Conservation (phyloP, 495 filamentous ascomycete genomes). For the Staphylotrichum longicolle region DNA sequence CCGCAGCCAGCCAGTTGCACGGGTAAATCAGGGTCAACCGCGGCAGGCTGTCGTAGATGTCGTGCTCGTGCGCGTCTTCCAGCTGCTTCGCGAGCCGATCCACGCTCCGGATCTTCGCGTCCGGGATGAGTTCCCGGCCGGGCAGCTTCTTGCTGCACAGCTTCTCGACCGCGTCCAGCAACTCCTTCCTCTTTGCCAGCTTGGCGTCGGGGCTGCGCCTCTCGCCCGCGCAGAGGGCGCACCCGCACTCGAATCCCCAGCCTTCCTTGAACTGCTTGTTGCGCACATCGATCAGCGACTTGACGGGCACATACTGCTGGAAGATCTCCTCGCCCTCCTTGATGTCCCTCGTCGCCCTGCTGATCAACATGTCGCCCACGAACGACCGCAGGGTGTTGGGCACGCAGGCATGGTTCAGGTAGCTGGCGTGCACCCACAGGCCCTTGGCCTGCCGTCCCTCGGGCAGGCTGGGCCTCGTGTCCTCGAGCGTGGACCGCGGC, state of each 20-base stretch:
- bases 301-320: slow-evolving; percentile 38
- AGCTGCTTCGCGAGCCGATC: slow-evolving; percentile 36
- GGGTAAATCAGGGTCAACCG: slow-evolving; percentile 44
- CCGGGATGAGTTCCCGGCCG: slow-evolving; percentile 27
- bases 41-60: slow-evolving; percentile 39
- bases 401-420: slow-evolving; percentile 58
- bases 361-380: slow-evolving; percentile 57
- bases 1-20: slow-evolving; percentile 42
- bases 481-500: slow-evolving; percentile 40
- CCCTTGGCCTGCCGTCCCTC: slow-evolving; percentile 40
- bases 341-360: slow-evolving; percentile 51
- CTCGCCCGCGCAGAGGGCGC: slow-evolving; percentile 42
- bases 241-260: slow-evolving; percentile 53
- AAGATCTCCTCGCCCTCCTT: slow-evolving; percentile 51
- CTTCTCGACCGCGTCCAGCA: slow-evolving; percentile 30
- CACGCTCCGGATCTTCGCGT: slow-evolving; percentile 32
- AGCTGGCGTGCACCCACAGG: slow-evolving; percentile 53
- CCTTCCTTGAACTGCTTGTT: slow-evolving; percentile 29
- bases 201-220: slow-evolving; percentile 16
- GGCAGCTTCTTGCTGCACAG: slow-evolving; percentile 27
- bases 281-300: slow-evolving; percentile 21
- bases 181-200: slow-evolving; percentile 29
- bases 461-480: slow-evolving; percentile 30
- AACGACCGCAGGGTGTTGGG: slow-evolving; percentile 52
- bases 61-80: slow-evolving; percentile 39